Percentiles rank a stretch among this genome's conserved stretches.
These are phyloP conservation scores for Posidonia oceanica DNA, from an alignment of 116 monocot genomes.

Conservation along the genomic window DNA sequence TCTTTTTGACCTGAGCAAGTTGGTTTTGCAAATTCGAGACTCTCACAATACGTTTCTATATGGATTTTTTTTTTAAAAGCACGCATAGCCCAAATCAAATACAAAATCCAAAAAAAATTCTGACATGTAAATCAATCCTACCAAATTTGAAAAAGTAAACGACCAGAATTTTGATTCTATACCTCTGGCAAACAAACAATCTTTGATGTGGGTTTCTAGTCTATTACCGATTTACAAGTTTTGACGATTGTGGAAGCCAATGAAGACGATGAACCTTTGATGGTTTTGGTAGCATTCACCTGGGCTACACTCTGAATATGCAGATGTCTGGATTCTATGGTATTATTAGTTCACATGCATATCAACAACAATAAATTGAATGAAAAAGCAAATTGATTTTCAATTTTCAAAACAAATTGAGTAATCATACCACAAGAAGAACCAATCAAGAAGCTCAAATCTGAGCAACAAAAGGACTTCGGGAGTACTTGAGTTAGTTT, in stretches of 20 bases:
- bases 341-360: too few relatives aligned
- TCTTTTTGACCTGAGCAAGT: constrained; percentile 9
- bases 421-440: too few relatives aligned
- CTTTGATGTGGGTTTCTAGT: not conserved
- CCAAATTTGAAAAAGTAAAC: not conserved
- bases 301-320: too few relatives aligned
- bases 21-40: constrained; percentile 13
- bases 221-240: not conserved
- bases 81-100: not conserved
- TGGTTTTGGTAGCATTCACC: not conserved
- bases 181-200: not conserved
- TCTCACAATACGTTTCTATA: constrained; percentile 2
- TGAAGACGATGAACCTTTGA: not conserved
- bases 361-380: too few relatives aligned
- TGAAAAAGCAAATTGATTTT: too few relatives aligned
- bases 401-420: too few relatives aligned
- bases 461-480: too few relatives aligned
- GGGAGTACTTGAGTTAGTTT: too few relatives aligned
- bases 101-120: not conserved
- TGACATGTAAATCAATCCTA: not conserved
- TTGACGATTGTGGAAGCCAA: not conserved
- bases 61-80: too few relatives aligned
- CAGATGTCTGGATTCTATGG: too few relatives aligned
- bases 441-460: too few relatives aligned
- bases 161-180: not conserved